Base-by-base conservation (phyloP, 305 asterid species). In the Solanum hybrid region DNA sequence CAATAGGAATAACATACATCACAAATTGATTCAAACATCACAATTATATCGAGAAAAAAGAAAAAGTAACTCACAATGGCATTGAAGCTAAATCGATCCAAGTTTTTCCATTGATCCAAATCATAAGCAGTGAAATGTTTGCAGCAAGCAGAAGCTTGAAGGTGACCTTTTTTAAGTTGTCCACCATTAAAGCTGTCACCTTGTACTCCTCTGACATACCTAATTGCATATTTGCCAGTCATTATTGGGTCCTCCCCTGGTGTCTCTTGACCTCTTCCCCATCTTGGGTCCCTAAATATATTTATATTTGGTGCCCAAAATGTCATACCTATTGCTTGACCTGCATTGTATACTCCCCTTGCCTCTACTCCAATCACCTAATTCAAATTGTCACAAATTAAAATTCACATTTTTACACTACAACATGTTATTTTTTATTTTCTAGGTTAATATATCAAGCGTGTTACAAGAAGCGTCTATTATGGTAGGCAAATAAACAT, bases 181-280 rank as follows among this genome's bases (percentile, higher is more conserved):
- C 95, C 95, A 39, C 98, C 98, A 90, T 92, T 94, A 26, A 93
- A 93, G 51, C 91, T 93, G 34, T 95, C 98, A 39, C 98, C 99
- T 90, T 96, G 97, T 16, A 96, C 86, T 28, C 99, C 99, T 86
- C 98, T 93, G 39, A 96, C 99, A 89, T 94, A 96, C 8, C 97
- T 93, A 57, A 94, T 96, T 9, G 96, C 95, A 84, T 96, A 96
- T 12, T 89, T 89, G 5, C 96, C 95, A 4, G 92, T 95, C 3
- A 94, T 91, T 86, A 71, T 35, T 26, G 98, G 98, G 91, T 96
- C 98, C 82, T 95, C 98, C 20, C 98, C 98, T 1, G 97, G 90
- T 12, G 98, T 96, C 92, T 95, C 98, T 71, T 95, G 99, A 5
- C 98, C 99, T 89, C 99, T 93, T 4, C 98, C 99, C 99, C 98